These are phyloP conservation scores for Eragrostis tef DNA, from an alignment of 202 grass and related monocot genomes.

Conservation along the genomic window DNA sequence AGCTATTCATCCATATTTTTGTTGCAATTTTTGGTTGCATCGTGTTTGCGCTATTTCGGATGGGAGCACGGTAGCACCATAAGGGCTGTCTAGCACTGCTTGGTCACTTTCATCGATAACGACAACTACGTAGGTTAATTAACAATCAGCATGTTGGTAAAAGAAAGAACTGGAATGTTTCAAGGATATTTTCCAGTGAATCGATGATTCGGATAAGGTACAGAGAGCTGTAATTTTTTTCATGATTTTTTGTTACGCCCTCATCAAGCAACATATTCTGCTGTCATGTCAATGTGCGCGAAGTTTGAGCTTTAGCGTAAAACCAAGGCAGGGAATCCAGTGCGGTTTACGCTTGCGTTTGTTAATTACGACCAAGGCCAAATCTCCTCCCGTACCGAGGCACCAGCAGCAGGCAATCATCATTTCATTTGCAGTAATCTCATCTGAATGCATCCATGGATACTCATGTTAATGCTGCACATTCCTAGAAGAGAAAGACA, in stretches of 20 bases:
- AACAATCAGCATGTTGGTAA: neutral
- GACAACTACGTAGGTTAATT: neutral
- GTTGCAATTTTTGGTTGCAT: too few species aligned
- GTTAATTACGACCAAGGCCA: constrained; percentile 24
- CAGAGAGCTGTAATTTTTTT: too few species aligned
- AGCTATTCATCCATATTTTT: too few species aligned
- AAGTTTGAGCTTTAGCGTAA: neutral
- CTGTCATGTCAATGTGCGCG: neutral
- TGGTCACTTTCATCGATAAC: constrained; percentile 8
- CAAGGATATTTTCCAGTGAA: neutral
- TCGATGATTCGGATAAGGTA: too few species aligned
- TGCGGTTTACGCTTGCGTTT: constrained; percentile 16
- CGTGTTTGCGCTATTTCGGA: too few species aligned
- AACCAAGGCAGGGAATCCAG: neutral
- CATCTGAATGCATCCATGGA: neutral
- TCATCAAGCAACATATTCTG: too few species aligned
- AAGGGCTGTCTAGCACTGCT: neutral
- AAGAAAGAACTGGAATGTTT: neutral
- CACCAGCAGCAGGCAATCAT: neutral
- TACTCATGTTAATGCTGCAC: neutral
- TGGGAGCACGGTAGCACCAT: too few species aligned
- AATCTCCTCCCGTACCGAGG: neutral
- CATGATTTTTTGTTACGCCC: too few species aligned
- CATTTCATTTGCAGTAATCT: neutral
- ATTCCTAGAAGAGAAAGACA: neutral